phyloP scores from a whole-genome alignment of 768 basidiomycete genomes.

The Pisolithus sp. region DNA sequence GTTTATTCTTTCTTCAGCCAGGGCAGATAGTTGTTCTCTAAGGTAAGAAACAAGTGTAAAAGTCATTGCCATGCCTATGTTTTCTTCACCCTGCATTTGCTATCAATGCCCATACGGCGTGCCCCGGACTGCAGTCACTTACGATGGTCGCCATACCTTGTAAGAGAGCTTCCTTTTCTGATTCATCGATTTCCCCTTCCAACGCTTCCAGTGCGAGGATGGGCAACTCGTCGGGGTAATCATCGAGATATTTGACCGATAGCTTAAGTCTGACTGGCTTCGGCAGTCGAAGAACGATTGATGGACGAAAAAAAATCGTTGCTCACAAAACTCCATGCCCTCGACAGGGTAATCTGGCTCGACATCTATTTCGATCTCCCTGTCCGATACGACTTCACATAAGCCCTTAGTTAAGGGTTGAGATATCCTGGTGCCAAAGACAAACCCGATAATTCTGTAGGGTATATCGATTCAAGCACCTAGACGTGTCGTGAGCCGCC shows the following conservation, averaged over 20 bases:
- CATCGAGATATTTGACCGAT: conserved; percentile 67
- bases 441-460: conserved; percentile 88
- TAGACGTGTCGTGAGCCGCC: conserved; percentile 27
- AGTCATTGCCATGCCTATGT: conserved; percentile 95
- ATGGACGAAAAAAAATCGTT: background rate
- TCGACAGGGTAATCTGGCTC: conserved; percentile 79
- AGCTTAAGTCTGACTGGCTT: conserved; percentile 69
- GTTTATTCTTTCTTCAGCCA: conserved; percentile 57
- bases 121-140: conserved; percentile 19
- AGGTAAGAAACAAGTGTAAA: conserved; percentile 88
- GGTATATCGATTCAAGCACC: conserved; percentile 95
- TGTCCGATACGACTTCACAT: conserved; percentile 77
- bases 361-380: conserved; percentile 73
- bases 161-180: conserved; percentile 50
- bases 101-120: background rate
- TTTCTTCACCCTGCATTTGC: conserved; percentile 63
- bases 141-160: conserved; percentile 52
- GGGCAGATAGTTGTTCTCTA: conserved; percentile 62
- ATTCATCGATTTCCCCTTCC: conserved; percentile 59
- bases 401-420: conserved; percentile 39
- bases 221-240: conserved; percentile 83
- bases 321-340: conserved; percentile 51
- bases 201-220: conserved; percentile 57
- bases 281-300: conserved; percentile 8
- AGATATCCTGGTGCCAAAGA: conserved; percentile 31